Evolutionary conservation across 176 grass and related monocot species (phyloP).

Genomic region (Stipa capillata): DNA sequence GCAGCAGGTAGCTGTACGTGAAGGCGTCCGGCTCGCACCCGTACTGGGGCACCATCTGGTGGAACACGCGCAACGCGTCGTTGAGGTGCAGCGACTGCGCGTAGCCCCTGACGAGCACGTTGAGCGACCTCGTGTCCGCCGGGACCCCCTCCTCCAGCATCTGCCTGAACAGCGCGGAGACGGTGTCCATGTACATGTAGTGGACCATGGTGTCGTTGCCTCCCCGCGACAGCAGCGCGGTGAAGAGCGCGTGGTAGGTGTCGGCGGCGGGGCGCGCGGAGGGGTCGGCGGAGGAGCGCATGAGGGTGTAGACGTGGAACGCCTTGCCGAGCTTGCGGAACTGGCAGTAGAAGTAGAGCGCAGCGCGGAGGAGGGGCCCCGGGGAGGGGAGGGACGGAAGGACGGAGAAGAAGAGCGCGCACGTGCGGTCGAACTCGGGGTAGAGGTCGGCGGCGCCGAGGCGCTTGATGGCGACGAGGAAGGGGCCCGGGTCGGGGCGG

Average conservation of each 20-base stretch:
- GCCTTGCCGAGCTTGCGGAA: slow-evolving; percentile 60
- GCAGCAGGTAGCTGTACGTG: slow-evolving; percentile 78
- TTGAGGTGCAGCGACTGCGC: slow-evolving; percentile 72
- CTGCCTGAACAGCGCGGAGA: slow-evolving; percentile 70
- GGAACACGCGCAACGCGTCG: slow-evolving; percentile 72
- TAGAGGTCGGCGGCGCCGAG: slow-evolving; percentile 54
- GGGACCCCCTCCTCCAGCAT: slow-evolving; percentile 69
- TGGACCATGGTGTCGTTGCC: slow-evolving; percentile 56
- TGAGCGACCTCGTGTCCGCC: slow-evolving; percentile 61
- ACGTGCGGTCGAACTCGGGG: slow-evolving; percentile 58
- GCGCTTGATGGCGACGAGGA: slow-evolving; percentile 55
- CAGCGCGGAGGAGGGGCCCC: slow-evolving; percentile 32
- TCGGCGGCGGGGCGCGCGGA: slow-evolving; percentile 36
- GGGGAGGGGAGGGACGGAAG: slow-evolving; percentile 45
- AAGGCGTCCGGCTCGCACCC: slow-evolving; percentile 43
- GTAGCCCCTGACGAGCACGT: slow-evolving; percentile 70
- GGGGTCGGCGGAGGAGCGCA: slow-evolving; percentile 53
- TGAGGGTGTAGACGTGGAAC: slow-evolving; percentile 85
- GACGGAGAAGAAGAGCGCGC: slow-evolving; percentile 55
- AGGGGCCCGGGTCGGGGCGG: slow-evolving; percentile 34
- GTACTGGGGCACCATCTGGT: slow-evolving; percentile 72
- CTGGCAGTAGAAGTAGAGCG: slow-evolving; percentile 85
- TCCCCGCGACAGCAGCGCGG: slow-evolving; percentile 50
- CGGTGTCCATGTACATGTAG: slow-evolving; percentile 74
- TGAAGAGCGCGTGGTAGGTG: slow-evolving; percentile 84